Conservation (phyloP, 169 alveolate genomes). For the Plasmodium gonderi region DNA sequence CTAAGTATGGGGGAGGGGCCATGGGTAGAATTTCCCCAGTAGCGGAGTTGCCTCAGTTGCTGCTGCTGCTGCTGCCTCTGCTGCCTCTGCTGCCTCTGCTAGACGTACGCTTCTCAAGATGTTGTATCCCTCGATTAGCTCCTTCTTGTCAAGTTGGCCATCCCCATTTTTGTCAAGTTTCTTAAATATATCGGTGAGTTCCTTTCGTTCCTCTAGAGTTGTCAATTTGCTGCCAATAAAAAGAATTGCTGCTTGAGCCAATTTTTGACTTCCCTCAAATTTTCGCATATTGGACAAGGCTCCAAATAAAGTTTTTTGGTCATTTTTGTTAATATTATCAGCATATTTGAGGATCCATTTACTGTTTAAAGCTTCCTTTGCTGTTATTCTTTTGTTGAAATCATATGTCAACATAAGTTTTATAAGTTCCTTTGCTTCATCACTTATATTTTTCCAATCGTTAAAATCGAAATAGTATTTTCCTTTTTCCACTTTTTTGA, state of each 20-base stretch:
- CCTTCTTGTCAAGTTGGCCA: conserved; percentile 88
- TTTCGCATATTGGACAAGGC: conserved; percentile 89
- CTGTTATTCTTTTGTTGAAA: conserved; percentile 90
- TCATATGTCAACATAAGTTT: conserved; percentile 90
- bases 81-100: not conserved
- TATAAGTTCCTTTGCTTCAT: conserved; percentile 93
- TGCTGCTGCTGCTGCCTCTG: not conserved
- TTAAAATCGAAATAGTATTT: conserved; percentile 81
- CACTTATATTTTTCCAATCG: conserved; percentile 89
- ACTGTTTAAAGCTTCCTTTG: conserved; percentile 92
- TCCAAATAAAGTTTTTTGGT: conserved; percentile 82
- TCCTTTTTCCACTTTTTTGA: conserved; percentile 91
- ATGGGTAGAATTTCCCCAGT: not conserved
- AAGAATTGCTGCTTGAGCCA: conserved; percentile 91
- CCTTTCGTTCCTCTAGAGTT: conserved; percentile 90
- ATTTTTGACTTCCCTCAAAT: conserved; percentile 87
- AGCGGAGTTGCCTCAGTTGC: not conserved
- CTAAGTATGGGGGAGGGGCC: not conserved
- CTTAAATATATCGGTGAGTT: conserved; percentile 89
- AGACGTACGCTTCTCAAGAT: conserved; percentile 76
- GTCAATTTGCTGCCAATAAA: conserved; percentile 90
- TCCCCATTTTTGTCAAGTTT: conserved; percentile 92
- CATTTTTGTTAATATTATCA: conserved; percentile 78
- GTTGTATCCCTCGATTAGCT: conserved; percentile 87
- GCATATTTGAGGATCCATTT: conserved; percentile 90